Conservation (phyloP, 768 basidiomycete genomes). For the Mycena maculata region DNA sequence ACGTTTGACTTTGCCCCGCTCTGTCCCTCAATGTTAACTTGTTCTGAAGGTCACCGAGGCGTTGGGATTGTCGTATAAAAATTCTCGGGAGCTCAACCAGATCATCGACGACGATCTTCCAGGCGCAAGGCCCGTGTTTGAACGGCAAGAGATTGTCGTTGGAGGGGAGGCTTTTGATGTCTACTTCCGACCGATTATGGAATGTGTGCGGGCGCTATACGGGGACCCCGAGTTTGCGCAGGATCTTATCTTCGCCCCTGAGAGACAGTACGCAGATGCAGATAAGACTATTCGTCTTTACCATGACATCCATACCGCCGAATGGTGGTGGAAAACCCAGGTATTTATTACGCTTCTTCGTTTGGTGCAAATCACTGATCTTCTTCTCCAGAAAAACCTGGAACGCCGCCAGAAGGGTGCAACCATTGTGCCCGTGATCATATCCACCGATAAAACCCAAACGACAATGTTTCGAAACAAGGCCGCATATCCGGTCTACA, state of each 20-base stretch:
- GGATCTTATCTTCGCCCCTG: slow-evolving; percentile 44
- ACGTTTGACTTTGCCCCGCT: slow-evolving; percentile 25
- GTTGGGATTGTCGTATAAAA: slow-evolving; percentile 48
- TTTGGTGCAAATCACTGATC: too few species aligned
- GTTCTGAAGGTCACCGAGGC: slow-evolving; percentile 41
- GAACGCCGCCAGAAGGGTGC: too few species aligned
- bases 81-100: slow-evolving; percentile 43
- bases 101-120: slow-evolving; percentile 48
- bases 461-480: too few species aligned
- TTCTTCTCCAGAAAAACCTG: too few species aligned
- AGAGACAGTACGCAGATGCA: slow-evolving; percentile 46
- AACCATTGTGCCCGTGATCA: too few species aligned
- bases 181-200: slow-evolving; percentile 44
- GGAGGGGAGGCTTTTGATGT: slow-evolving; percentile 41
- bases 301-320: slow-evolving; percentile 58
- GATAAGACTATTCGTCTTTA: slow-evolving; percentile 35
- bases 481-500: too few species aligned
- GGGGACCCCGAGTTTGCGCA: slow-evolving; percentile 44
- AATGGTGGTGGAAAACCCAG: slow-evolving; percentile 65
- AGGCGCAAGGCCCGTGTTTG: slow-evolving; percentile 37
- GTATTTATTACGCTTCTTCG: too few species aligned
- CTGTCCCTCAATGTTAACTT: slow-evolving; percentile 26
- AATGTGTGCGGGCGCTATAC: slow-evolving; percentile 43
- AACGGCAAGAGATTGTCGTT: slow-evolving; percentile 38
- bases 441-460: too few species aligned